Evolutionary conservation across 352 stramenopile species (phyloP).

Genomic region (Pythium folliculosum): DNA sequence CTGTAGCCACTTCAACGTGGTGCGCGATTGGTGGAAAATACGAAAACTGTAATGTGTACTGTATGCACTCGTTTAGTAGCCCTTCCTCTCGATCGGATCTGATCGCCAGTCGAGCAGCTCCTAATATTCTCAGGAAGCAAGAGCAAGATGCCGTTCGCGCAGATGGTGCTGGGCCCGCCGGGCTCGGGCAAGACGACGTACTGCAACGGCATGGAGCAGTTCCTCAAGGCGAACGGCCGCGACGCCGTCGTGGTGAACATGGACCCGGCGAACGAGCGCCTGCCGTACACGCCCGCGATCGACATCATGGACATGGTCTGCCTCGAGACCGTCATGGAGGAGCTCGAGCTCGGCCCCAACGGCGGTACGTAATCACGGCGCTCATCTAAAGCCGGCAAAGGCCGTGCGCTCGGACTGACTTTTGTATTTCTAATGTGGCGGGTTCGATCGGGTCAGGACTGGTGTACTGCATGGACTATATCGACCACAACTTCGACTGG

Average conservation of each 20-base stretch:
- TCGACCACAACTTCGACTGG: constrained; percentile 98
- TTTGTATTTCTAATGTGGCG: no score
- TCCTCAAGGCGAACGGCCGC: constrained; percentile 66
- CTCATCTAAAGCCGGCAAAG: no score
- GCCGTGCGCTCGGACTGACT: no score
- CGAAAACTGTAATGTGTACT: neutral
- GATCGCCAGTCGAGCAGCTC: constrained; percentile 10
- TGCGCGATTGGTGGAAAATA: constrained; percentile 7
- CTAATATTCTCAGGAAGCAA: neutral
- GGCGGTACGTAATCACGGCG: no score
- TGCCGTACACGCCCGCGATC: constrained; percentile 79
- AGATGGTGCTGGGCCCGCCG: constrained; percentile 74
- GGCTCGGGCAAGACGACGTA: constrained; percentile 98
- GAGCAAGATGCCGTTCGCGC: constrained; percentile 67
- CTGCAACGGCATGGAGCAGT: constrained; percentile 97
- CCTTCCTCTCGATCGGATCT: neutral
- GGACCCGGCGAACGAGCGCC: constrained; percentile 96
- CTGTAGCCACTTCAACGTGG: constrained; percentile 4
- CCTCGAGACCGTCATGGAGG: constrained; percentile 93
- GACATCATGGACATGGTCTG: constrained; percentile 97
- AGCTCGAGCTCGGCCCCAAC: constrained; percentile 96
- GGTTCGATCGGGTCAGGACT: constrained; percentile 70
- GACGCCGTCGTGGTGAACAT: constrained; percentile 95
- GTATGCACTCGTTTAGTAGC: constrained; percentile 7
- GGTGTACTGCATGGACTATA: constrained; percentile 99